phyloP scores from a whole-genome alignment of 1,284 basidiomycete species.

The Megacollybia platyphylla region DNA sequence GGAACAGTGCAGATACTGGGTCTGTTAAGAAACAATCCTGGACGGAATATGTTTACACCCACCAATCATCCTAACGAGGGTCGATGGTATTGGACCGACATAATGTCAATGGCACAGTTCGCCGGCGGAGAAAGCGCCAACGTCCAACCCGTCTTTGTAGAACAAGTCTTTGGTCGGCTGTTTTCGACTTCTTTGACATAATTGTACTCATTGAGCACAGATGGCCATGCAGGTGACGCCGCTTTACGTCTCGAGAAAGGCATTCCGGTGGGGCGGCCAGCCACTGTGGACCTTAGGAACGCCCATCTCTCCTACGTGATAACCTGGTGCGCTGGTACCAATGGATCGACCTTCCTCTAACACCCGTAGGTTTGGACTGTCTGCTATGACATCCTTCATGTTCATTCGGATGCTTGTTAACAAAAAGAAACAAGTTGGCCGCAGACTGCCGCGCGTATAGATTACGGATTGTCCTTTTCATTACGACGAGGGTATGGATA shows the following conservation, averaged over 20 bases:
- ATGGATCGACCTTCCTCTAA: conserved; percentile 4
- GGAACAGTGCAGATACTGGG: conserved; percentile 59
- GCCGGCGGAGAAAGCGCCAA: conserved; percentile 58
- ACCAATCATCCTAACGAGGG: conserved; percentile 74
- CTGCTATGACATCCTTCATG: conserved; percentile 55
- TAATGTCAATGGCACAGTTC: conserved; percentile 70
- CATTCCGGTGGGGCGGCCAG: conserved; percentile 75
- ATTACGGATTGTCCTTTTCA: not conserved
- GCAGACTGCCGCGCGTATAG: conserved; percentile 19
- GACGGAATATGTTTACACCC: conserved; percentile 75
- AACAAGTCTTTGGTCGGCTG: conserved; percentile 71
- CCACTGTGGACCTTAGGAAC: conserved; percentile 86
- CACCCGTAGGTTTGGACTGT: conserved; percentile 54
- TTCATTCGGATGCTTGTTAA: conserved; percentile 43
- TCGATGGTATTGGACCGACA: conserved; percentile 89
- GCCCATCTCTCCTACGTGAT: conserved; percentile 92
- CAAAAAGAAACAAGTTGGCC: conserved; percentile 26
- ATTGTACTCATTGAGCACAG: conserved; percentile 26
- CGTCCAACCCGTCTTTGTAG: conserved; percentile 78
- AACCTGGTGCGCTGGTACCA: conserved; percentile 63
- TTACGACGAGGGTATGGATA: not conserved
- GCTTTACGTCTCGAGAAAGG: conserved; percentile 56
- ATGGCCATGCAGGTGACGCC: conserved; percentile 69
- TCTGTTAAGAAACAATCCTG: conserved; percentile 63
- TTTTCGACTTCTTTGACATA: conserved; percentile 1